phyloP scores from a whole-genome alignment of 306 rosid genomes.

The Vigna nakashimae region DNA sequence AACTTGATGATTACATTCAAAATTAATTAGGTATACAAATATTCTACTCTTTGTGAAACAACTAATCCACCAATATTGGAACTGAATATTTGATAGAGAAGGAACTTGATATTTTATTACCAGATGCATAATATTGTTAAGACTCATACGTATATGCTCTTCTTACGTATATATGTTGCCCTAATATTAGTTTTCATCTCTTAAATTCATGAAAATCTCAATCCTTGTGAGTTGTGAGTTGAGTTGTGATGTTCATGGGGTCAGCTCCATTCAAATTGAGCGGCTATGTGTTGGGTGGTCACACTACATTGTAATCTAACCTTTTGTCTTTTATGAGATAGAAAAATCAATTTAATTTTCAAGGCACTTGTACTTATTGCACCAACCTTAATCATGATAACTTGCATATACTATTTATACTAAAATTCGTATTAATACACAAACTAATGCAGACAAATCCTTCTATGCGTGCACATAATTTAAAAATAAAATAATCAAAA shows the following conservation, averaged over 20 bases:
- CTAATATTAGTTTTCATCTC: slow-evolving; percentile 21
- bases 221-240: slow-evolving; percentile 30
- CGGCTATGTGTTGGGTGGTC: slow-evolving; percentile 54
- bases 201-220: slow-evolving; percentile 16
- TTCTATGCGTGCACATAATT: background rate
- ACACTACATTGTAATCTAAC: slow-evolving; percentile 56
- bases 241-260: slow-evolving; percentile 40
- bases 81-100: slow-evolving; percentile 11
- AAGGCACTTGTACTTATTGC: background rate
- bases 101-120: slow-evolving; percentile 24
- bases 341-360: slow-evolving; percentile 33
- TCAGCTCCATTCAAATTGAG: slow-evolving; percentile 47
- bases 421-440: background rate
- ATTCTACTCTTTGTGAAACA: background rate
- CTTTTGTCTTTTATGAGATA: slow-evolving; percentile 49
- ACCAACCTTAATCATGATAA: slow-evolving; percentile 29
- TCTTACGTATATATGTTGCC: background rate
- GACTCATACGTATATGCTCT: slow-evolving; percentile 26
- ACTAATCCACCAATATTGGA: slow-evolving; percentile 40
- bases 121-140: slow-evolving; percentile 34
- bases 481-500: background rate
- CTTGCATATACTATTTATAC: background rate
- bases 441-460: background rate
- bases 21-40: slow-evolving; percentile 14
- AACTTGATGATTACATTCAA: slow-evolving; percentile 3